phyloP scores from a whole-genome alignment of 2,329 filamentous ascomycete genomes.

The Xylaria sp. region DNA sequence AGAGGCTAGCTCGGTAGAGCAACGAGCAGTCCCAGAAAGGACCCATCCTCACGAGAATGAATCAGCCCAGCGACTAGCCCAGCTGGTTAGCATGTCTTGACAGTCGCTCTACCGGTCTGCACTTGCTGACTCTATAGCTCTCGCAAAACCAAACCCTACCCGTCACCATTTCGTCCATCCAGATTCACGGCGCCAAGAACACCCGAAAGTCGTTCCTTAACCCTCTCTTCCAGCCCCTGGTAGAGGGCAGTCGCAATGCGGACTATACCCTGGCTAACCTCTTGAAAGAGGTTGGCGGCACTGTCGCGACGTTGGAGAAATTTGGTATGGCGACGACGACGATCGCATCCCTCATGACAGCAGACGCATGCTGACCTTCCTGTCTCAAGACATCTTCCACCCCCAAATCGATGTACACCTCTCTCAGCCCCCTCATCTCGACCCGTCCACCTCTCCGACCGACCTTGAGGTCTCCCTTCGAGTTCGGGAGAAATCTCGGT shows the following conservation, averaged over 20 bases:
- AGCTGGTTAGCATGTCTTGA: conserved; percentile 64
- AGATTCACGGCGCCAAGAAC: conserved; percentile 82
- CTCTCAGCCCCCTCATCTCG: conserved; percentile 75
- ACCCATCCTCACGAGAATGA: conserved; percentile 54
- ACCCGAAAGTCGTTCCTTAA: conserved; percentile 88
- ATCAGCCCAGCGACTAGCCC: conserved; percentile 70
- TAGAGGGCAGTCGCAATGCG: conserved; percentile 72
- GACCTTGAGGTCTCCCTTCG: conserved; percentile 85
- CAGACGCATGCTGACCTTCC: conserved; percentile 27
- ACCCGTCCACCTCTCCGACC: conserved; percentile 75
- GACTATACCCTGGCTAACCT: conserved; percentile 84
- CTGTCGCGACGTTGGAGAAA: conserved; percentile 69
- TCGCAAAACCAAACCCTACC: conserved; percentile 86
- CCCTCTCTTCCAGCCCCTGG: conserved; percentile 79
- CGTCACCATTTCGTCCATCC: conserved; percentile 86
- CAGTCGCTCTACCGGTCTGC: conserved; percentile 18
- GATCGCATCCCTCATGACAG: neutral
- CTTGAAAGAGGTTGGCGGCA: conserved; percentile 55
- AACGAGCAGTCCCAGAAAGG: conserved; percentile 42
- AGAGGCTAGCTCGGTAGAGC: conserved; percentile 46
- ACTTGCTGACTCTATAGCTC: conserved; percentile 61
- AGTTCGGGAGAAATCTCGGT: conserved; percentile 80
- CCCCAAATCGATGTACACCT: conserved; percentile 84
- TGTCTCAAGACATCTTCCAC: conserved; percentile 79
- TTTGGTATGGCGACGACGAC: conserved; percentile 69